Conservation (phyloP, 768 basidiomycete species). For the Mrakia gelida region DNA sequence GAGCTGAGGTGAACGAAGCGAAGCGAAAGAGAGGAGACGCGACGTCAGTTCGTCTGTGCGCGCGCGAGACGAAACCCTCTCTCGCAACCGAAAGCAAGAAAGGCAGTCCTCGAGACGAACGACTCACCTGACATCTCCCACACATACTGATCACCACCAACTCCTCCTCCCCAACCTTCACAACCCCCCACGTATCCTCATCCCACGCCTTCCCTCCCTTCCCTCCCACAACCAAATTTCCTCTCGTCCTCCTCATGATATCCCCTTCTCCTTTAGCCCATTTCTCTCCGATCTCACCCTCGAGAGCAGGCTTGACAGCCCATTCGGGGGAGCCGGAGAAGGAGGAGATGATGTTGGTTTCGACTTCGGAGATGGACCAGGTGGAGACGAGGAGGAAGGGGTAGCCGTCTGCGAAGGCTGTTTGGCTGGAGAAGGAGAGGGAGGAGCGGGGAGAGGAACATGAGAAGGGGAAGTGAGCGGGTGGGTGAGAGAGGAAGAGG, state of each 20-base stretch:
- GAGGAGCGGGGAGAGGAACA: no score
- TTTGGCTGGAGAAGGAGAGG: not conserved
- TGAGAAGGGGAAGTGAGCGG: no score
- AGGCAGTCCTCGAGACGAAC: not conserved
- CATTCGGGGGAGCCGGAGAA: not conserved
- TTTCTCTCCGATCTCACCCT: constrained; percentile 10
- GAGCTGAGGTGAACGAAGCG: not conserved
- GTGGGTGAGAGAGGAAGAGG: no score
- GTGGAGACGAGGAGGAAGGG: constrained; percentile 23
- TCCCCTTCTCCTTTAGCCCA: constrained; percentile 19
- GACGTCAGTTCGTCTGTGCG: not conserved
- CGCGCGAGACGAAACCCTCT: no score
- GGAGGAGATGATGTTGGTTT: not conserved
- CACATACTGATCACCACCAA: constrained; percentile 16
- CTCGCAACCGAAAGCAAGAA: not conserved
- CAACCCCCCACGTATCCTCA: constrained; percentile 25
- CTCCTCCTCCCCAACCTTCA: constrained; percentile 19
- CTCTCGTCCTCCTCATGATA: constrained; percentile 21
- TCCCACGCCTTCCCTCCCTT: constrained; percentile 24
- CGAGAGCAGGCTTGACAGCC: constrained; percentile 22
- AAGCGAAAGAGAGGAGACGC: not conserved
- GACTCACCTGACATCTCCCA: constrained; percentile 29
- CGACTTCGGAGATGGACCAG: constrained; percentile 11
- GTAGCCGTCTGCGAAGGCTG: constrained; percentile 28
- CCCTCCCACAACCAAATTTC: constrained; percentile 28